A percentile compares a stretch with the other conserved stretches of the same genome.
These are phyloP conservation scores for Cryptococcus wingfieldii DNA, from an alignment of 1,284 basidiomycete genomes.

Conservation along the genomic window DNA sequence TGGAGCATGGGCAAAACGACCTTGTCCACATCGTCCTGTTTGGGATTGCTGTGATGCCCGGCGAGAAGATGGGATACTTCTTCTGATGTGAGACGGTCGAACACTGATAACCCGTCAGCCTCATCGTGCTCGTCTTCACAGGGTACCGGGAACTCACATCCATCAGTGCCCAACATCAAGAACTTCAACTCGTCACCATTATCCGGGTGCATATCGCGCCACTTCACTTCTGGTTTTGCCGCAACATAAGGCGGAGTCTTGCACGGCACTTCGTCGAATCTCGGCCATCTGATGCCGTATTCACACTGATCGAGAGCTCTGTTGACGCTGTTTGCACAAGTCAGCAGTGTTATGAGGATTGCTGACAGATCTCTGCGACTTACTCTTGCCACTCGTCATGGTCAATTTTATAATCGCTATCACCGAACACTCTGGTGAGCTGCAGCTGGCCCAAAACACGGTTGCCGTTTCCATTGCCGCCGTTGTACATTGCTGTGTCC, in stretches of 20 bases:
- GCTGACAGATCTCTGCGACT: slow-evolving; percentile 27
- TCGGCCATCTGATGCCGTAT: not conserved
- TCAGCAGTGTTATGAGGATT: not conserved
- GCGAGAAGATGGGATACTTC: slow-evolving; percentile 87
- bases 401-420: slow-evolving; percentile 76
- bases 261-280: not conserved
- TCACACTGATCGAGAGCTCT: not conserved
- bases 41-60: slow-evolving; percentile 69
- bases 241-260: slow-evolving; percentile 84
- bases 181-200: slow-evolving; percentile 53
- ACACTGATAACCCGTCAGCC: slow-evolving; percentile 50
- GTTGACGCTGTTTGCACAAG: not conserved
- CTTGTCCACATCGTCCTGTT: slow-evolving; percentile 2
- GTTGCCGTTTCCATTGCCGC: slow-evolving; percentile 55
- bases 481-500: slow-evolving; percentile 60
- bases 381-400: slow-evolving; percentile 63
- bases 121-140: not conserved
- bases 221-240: slow-evolving; percentile 77
- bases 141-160: slow-evolving; percentile 47
- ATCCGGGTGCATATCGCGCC: slow-evolving; percentile 53
- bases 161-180: slow-evolving; percentile 81
- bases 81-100: slow-evolving; percentile 84
- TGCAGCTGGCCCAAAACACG: slow-evolving; percentile 84
- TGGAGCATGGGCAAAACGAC: not conserved
- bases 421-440: slow-evolving; percentile 77